Evolutionary conservation across 805 yeast genomes (phyloP), one percentile per base, ranked within the genome.

Genomic region (Candida xiaguanensis): DNA sequence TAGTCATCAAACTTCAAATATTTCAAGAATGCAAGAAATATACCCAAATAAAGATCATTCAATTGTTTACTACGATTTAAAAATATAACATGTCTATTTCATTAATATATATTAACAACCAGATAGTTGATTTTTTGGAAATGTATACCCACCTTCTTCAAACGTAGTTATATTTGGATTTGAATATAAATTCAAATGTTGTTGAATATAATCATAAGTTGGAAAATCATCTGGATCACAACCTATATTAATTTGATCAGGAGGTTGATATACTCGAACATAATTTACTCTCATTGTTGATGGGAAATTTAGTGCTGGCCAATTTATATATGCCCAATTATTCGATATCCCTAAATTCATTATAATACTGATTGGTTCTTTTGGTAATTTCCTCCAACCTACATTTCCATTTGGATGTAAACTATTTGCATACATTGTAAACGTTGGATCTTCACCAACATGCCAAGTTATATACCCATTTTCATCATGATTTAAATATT

Each of bases 311-410:
- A 89, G 67, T 4, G 80, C 67, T 31, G 80, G 77, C 96, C 96
- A 91, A 64, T 89, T 91, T 45, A 91, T 91, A 60, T 85, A 87
- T 5, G 93, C 86, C 98, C 98, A 91, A 44, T 80, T 84, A 53
- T 82, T 84, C 12, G 97, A 90, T 38, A 91, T 67, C 70, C 96
- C 99, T 65, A 91, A 64, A 60, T 91, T 91, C 71, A 91, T 55
- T 47, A 91, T 65, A 44, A 91, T 74, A 2, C 95, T 74, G 97
- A 91, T 89, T 47, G 98, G 98, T 57, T 91, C 99, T 58, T 84
- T 82, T 16, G 93, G 72, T 20, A 91, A 75, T 48, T 76, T 63
- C 61, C 98, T 80, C 83, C 84, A 79, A 29, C 78, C 93, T 48
- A 91, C 66, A 59, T 91, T 91, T 49, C 99, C 98, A 59, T 85